A percentile compares a stretch with the other conserved stretches of the same genome.
Conservation (phyloP, 805 yeast species). For the Ogataea neopini region DNA sequence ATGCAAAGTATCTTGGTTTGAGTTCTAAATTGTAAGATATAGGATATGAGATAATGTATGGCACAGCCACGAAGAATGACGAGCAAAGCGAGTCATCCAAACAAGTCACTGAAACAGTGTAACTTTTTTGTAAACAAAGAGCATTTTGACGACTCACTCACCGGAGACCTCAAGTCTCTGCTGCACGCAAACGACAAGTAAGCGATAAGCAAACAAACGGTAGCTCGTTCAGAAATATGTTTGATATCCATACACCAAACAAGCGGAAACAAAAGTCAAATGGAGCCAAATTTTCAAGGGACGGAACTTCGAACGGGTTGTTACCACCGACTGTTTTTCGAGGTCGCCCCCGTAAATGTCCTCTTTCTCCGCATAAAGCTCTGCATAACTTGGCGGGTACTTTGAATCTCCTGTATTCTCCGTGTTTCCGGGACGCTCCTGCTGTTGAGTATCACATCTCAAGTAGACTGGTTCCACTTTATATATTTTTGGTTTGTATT, state of each 20-base stretch:
- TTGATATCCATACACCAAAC: background rate
- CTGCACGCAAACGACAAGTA: no score
- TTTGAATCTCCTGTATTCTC: background rate
- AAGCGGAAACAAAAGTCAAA: background rate
- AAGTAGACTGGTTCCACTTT: slow-evolving; percentile 28
- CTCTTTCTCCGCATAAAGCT: no score
- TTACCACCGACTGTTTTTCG: background rate
- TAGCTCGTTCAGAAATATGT: no score
- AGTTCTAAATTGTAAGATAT: slow-evolving; percentile 22
- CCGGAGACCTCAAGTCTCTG: no score
- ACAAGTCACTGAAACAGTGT: no score
- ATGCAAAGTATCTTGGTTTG: slow-evolving; percentile 56
- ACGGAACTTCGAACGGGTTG: background rate
- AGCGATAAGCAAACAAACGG: no score
- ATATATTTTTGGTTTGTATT: slow-evolving; percentile 34
- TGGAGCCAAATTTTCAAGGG: no score
- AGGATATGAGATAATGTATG: background rate
- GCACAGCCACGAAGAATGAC: background rate
- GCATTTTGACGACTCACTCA: no score
- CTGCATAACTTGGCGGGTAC: slow-evolving; percentile 4
- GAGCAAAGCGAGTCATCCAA: no score
- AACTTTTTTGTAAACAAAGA: no score
- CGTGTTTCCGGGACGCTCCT: background rate
- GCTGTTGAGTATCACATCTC: slow-evolving; percentile 8
- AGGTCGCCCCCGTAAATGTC: background rate